A percentile compares a stretch with the other conserved stretches of the same genome.
These are phyloP conservation scores for Raffaelea deltoideospora DNA, from an alignment of 2,329 filamentous ascomycete species.

Conservation along the genomic window DNA sequence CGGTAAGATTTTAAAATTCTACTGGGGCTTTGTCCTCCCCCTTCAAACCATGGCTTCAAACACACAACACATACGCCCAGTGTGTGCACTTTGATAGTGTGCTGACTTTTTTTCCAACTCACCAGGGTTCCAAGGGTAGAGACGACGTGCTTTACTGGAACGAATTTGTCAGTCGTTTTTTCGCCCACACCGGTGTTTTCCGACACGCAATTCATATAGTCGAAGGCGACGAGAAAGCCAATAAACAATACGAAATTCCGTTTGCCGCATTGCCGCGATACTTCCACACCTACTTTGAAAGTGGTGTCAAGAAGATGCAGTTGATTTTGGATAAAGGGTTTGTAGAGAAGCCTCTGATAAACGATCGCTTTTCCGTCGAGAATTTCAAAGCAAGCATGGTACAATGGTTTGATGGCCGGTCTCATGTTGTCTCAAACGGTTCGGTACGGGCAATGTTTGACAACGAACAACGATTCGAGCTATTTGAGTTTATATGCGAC, in stretches of 20 bases:
- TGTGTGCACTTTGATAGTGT: too few relatives aligned
- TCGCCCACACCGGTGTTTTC: slow-evolving; percentile 62
- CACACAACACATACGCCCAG: too few relatives aligned
- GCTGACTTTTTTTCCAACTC: slow-evolving; percentile 7
- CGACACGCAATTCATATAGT: slow-evolving; percentile 51
- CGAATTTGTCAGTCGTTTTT: slow-evolving; percentile 65
- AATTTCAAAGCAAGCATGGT: slow-evolving; percentile 66
- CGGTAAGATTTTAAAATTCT: slow-evolving; percentile 22
- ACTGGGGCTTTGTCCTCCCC: background rate
- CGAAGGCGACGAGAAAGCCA: slow-evolving; percentile 38
- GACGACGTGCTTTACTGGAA: slow-evolving; percentile 68
- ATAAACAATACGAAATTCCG: slow-evolving; percentile 78
- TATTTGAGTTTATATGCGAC: slow-evolving; percentile 66
- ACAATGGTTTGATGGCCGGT: slow-evolving; percentile 67
- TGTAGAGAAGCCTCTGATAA: slow-evolving; percentile 38
- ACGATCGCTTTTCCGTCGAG: slow-evolving; percentile 58
- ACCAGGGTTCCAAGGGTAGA: slow-evolving; percentile 39
- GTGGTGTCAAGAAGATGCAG: slow-evolving; percentile 73
- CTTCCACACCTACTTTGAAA: slow-evolving; percentile 78
- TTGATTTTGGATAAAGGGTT: slow-evolving; percentile 61
- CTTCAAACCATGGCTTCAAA: too few relatives aligned
- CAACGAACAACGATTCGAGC: slow-evolving; percentile 61
- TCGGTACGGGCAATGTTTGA: slow-evolving; percentile 69
- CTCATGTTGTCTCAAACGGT: slow-evolving; percentile 61
- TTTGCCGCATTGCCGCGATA: slow-evolving; percentile 73